Base-by-base conservation (phyloP, 1,139 yeast species). In the Nakaseomyces uthaithaninus region DNA sequence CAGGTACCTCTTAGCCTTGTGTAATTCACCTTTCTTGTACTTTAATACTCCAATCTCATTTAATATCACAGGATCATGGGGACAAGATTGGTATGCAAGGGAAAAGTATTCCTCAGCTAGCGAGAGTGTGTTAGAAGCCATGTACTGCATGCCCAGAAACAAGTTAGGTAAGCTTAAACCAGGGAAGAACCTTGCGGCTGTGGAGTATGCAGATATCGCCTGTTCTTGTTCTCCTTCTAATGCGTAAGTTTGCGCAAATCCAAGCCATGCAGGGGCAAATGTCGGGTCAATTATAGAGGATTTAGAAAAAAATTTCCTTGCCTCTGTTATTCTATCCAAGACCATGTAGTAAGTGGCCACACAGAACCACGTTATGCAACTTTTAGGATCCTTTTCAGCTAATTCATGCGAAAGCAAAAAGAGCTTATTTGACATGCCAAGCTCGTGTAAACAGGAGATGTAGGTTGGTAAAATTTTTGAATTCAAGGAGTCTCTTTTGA, bases 141-240 rank as follows among this genome's bases (percentile, higher is more conserved):
- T 66, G 61, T 91, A 93, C 63, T 93, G 97, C 95, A 91, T 93
- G 2, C 98, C 99, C 38, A 93, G 69, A 54, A 85, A 91, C 44
- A 93, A 65, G 52, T 84, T 79, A 2, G 98, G 98, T 38, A 89
- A 64, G 61, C 91, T 97, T 4, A 93, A 81, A 2, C 98, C 98
- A 0, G 95, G 96, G 55, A 91, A 93, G 38, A 89, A 69, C 45
- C 96, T 67, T 0, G 95, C 89, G 0, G 97, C 97, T 26, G 94
- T 89, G 1, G 97, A 91, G 63, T 89, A 93, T 0, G 98, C 98
- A 45, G 95, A 81, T 16, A 91, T 82, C 1, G 98, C 98, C 61
- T 93, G 98, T 59, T 93, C 99, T 55, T 93, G 97, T 62, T 93
- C 99, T 8, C 96, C 95, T 60, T 93, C 98, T 2, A 85, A 82